phyloP scores from a whole-genome alignment of 2,329 filamentous ascomycete genomes.

The Cadophora gregata region DNA sequence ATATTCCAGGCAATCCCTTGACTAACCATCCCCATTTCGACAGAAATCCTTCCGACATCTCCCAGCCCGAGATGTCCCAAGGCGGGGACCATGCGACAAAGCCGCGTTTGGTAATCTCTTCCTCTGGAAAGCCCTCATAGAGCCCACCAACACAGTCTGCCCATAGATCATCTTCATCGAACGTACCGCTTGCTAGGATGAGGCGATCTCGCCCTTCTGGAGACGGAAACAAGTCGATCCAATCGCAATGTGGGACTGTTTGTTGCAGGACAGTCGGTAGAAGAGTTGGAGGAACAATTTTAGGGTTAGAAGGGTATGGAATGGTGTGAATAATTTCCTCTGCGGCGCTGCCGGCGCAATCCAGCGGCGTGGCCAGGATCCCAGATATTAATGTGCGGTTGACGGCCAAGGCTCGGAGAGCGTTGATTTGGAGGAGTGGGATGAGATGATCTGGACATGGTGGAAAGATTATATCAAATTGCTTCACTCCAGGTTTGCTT shows the following conservation, averaged over 20 bases:
- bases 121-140: conserved; percentile 52
- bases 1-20: conserved; percentile 35
- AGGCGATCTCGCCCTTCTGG: conserved; percentile 49
- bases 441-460: conserved; percentile 51
- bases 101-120: conserved; percentile 49
- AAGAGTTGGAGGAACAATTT: conserved; percentile 44
- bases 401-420: conserved; percentile 46
- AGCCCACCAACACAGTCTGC: conserved; percentile 51
- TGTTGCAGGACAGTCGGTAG: conserved; percentile 50
- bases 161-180: conserved; percentile 53
- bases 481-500: conserved; percentile 35
- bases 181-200: conserved; percentile 46
- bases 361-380: conserved; percentile 43
- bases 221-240: conserved; percentile 51
- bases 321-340: conserved; percentile 43
- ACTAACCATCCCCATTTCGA: conserved; percentile 47
- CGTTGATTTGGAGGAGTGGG: conserved; percentile 51
- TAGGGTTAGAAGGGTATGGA: conserved; percentile 42
- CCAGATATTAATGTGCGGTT: conserved; percentile 48
- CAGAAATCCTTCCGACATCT: conserved; percentile 50
- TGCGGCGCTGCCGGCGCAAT: conserved; percentile 37
- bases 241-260: conserved; percentile 47
- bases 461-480: conserved; percentile 45
- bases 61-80: conserved; percentile 49
- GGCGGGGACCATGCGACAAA: conserved; percentile 52